Conservation (phyloP, 2,329 filamentous ascomycete species). For the Trichoderma breve region DNA sequence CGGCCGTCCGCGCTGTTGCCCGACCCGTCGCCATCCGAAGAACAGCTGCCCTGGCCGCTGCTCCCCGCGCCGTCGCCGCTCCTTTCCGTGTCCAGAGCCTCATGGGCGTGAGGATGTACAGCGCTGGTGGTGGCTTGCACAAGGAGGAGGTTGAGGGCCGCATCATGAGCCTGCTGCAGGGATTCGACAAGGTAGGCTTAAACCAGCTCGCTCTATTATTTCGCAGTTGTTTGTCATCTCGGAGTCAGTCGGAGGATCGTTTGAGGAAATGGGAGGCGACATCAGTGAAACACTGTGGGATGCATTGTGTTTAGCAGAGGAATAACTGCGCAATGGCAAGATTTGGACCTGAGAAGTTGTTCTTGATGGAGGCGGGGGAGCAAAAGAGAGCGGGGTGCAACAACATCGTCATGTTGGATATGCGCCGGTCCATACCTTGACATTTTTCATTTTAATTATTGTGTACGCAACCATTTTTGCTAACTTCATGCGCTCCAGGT, state of each 20-base stretch:
- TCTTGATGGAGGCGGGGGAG: not conserved
- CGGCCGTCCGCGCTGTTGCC: slow-evolving; percentile 48
- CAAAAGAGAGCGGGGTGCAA: slow-evolving; percentile 2
- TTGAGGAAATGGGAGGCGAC: not conserved
- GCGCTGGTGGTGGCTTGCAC: slow-evolving; percentile 72
- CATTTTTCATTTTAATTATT: not conserved
- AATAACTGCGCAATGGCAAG: not conserved
- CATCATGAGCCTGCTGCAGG: slow-evolving; percentile 88
- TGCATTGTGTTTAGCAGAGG: not conserved
- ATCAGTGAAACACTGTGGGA: not conserved
- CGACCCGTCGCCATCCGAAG: slow-evolving; percentile 53
- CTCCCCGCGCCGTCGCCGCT: slow-evolving; percentile 47
- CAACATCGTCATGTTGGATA: not conserved
- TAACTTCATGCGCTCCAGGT: slow-evolving; percentile 51
- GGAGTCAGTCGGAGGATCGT: not conserved
- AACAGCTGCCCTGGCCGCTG: slow-evolving; percentile 57
- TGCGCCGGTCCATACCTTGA: not conserved
- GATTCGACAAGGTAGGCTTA: slow-evolving; percentile 78
- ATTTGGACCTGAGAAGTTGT: not conserved
- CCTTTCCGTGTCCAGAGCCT: slow-evolving; percentile 53
- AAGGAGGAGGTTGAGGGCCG: slow-evolving; percentile 86
- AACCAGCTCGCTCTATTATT: not conserved
- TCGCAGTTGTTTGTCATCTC: slow-evolving; percentile 19
- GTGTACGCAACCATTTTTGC: slow-evolving; percentile 17
- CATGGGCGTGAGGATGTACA: slow-evolving; percentile 79